A percentile compares a stretch with the other conserved stretches of the same genome.
Conservation (phyloP, 129 eudicot genomes). For the Glebionis coronaria region DNA sequence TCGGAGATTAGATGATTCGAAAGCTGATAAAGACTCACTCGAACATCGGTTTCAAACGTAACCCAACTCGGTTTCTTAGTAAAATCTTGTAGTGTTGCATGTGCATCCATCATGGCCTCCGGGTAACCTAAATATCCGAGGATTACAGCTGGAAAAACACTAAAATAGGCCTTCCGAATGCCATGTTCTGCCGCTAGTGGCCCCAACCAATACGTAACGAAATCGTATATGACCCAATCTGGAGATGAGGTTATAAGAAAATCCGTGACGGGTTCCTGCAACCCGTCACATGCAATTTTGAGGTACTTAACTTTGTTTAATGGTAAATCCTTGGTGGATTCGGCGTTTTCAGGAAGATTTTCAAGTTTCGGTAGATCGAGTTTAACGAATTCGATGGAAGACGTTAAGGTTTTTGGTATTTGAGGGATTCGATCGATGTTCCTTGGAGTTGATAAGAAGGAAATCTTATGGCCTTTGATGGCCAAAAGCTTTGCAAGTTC, state of each 20-base stretch:
- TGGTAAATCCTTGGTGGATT: slow-evolving; percentile 34
- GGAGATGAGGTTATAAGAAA: slow-evolving; percentile 14
- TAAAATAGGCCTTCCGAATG: background rate
- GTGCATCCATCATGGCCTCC: background rate
- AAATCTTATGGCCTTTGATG: slow-evolving; percentile 25
- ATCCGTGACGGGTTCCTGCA: slow-evolving; percentile 11
- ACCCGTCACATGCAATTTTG: slow-evolving; percentile 31
- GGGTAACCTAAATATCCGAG: background rate
- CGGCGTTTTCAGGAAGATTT: slow-evolving; percentile 31
- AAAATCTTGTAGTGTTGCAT: background rate
- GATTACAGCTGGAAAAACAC: background rate
- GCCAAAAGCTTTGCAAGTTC: slow-evolving; percentile 27
- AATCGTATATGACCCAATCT: slow-evolving; percentile 35
- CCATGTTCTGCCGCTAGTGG: slow-evolving; percentile 1
- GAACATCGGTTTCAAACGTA: slow-evolving; percentile 2
- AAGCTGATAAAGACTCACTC: background rate
- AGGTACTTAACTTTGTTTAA: slow-evolving; percentile 16
- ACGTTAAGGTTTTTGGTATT: slow-evolving; percentile 17
- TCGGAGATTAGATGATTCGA: background rate
- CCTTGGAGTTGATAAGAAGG: slow-evolving; percentile 26
- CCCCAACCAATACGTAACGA: slow-evolving; percentile 22
- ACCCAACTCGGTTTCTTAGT: slow-evolving; percentile 13
- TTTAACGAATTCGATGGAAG: slow-evolving; percentile 23
- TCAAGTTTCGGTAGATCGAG: slow-evolving; percentile 15
- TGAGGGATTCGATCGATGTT: slow-evolving; percentile 32